Evolutionary conservation across 306 rosid genomes (phyloP), one percentile per base, ranked within the genome.

Genomic region (Sphenostylis stenocarpa): DNA sequence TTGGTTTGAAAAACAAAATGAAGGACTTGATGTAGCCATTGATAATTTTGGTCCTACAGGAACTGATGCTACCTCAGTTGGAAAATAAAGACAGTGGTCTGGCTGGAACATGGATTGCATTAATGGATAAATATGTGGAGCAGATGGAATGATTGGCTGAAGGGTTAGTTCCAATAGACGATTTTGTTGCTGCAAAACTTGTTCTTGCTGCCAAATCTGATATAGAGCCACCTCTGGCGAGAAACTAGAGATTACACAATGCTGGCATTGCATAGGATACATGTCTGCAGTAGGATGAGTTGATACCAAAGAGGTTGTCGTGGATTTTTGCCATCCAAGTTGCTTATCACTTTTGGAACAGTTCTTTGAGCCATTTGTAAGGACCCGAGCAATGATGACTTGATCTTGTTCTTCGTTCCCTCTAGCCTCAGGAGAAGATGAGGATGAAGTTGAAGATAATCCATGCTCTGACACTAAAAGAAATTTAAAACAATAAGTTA

Each of bases 181-280:
- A 70, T 78, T 80, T 67, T 89, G 91, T 67, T 87, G 94, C 79
- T 75, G 96, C 41, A 85, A 19, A 33, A 90, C 68, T 79, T 88
- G 88, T 43, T 93, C 89, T 71, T 88, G 94, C 81, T 89, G 92
- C 96, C 97, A 93, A 51, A 90, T 76, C 70, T 90, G 92, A 76
- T 90, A 89, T 76, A 87, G 73, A 62, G 88, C 77, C 75, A 82
- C 51, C 65, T 89, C 89, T 20, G 91, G 89, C 3, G 86, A 80
- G 82, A 84, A 85, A 47, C 81, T 78, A 60, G 92, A 86, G 84
- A 73, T 76, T 55, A 73, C 84, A 76, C 80, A 87, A 67, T 73
- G 78, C n/a, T 83, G 89, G 78, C 85, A 85, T 76, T 72, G 89
- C 80, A 66, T 43, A 8, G 88, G 85, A 66, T 81, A 84, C 57